phyloP scores from a whole-genome alignment of 2,329 filamentous ascomycete genomes.

The Colletotrichum abscissum region DNA sequence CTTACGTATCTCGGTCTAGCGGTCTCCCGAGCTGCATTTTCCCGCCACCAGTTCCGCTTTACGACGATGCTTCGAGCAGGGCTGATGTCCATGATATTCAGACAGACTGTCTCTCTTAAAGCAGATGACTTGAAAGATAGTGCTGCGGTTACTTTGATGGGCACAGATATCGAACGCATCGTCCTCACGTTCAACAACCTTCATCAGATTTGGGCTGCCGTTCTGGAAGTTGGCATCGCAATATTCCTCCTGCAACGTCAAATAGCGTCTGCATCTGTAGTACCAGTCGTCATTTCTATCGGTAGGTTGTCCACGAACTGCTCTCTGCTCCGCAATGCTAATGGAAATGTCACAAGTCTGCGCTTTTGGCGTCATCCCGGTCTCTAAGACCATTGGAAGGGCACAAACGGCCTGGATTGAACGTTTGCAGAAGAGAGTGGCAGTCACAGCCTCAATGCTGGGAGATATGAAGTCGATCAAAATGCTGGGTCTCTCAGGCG shows the following conservation, averaged over 20 bases:
- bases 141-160: constrained; percentile 50
- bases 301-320: constrained; percentile 42
- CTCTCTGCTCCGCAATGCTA: not conserved
- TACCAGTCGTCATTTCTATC: constrained; percentile 57
- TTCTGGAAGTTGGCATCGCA: constrained; percentile 41
- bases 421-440: constrained; percentile 59
- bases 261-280: constrained; percentile 52
- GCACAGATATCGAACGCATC: constrained; percentile 48
- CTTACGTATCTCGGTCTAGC: constrained; percentile 47
- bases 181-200: constrained; percentile 34
- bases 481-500: constrained; percentile 57
- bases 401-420: constrained; percentile 59
- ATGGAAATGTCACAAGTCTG: constrained; percentile 42
- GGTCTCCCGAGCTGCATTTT: constrained; percentile 44
- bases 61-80: constrained; percentile 42
- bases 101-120: constrained; percentile 41
- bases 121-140: constrained; percentile 40
- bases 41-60: constrained; percentile 43
- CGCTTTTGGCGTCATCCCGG: constrained; percentile 46
- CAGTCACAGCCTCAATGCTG: constrained; percentile 57
- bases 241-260: constrained; percentile 43
- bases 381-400: constrained; percentile 36
- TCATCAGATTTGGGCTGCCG: constrained; percentile 38
- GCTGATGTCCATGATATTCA: constrained; percentile 43
- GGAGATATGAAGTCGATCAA: constrained; percentile 63